Base-by-base conservation (phyloP, 345 rosid genomes). In the Arabidopsis arenosa region DNA sequence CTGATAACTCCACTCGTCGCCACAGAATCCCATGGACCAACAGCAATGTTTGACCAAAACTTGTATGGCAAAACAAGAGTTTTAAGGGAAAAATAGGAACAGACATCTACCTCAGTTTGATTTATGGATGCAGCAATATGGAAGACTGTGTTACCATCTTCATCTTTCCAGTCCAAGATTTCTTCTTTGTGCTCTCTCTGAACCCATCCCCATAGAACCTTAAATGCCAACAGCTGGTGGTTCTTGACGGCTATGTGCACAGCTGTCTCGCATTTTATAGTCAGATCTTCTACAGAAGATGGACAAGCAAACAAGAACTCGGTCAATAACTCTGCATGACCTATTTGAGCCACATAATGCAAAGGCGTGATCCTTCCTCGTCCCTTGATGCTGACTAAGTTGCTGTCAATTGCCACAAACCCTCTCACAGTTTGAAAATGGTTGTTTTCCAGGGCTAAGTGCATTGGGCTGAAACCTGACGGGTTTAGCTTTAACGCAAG, bases 91-190 rank as follows among this genome's bases (percentile, higher is more conserved):
- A 48, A n/a, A 7, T 4, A 17, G 18, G 10, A 41, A 32, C 14
- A 33, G 30, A 58, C 9, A 7, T 35, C 4, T 74, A 63, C 88
- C 81, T 72, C 13, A 0, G 30, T 36, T 12, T 71, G 84, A 53
- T 86, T 76, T 0, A 1, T 68, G 0, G 11, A 37, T 5, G 70
- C 81, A 51, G 83, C 82, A 30, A 78, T 74, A 74, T 82, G 85
- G 23, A 49, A 37, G n/a, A 74, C 70, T 30, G 83, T 84, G 78
- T 79, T 80, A 14, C 86, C 84, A 49, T 82, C 72, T 35, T 71
- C 78, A 33, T 86, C 87, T 5, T 60, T 80, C 83, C 82, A 82
- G 14, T 76, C 41, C 4, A 76, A 75, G 21, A 86, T 48, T 2
- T 62, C 78, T 7, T 78, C 79, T 14, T 8, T 75, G 77, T 61